Evolutionary conservation across 2,329 filamentous ascomycete species (phyloP), one percentile per base, ranked within the genome.

Genomic region (Fusarium sp.): DNA sequence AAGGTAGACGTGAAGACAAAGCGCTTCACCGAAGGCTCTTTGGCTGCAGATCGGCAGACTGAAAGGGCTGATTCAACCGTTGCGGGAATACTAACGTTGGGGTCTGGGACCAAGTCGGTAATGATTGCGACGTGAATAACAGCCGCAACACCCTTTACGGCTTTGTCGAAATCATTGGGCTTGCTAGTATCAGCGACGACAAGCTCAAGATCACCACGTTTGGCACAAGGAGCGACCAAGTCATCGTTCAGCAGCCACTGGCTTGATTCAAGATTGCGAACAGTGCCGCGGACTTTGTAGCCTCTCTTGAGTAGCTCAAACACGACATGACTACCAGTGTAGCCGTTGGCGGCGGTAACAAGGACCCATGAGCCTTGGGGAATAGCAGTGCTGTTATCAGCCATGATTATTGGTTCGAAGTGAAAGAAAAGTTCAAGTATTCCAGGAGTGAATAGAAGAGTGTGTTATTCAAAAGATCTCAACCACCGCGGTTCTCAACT

Each of bases 1-100:
- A 72, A 67, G n/a, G 58, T 67, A 0, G 65, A 61, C 2, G 69
- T 72, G n/a, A 72, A 72, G 38, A 72, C 54, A 8, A 72, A 69
- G 0, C 63, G 53, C 31, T 69, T 62, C 0, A 72, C 38, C 0
- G 66, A 68, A 6, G 54, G 39, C 33, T 68, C 57, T 8, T 45
- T 53, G 8, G 63, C 59, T 15, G 68, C 69, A 20, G 69, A 58
- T 13, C 54, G 48, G 31, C 66, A 69, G 3, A 72, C 57, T 0
- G 63, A 50, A 7, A 69, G 33, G 2, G 69, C 59, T 1, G 62
- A 58, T 4, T 67, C 54, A 7, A 72, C 42, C 7, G 69, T 65
- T 0, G 50, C 53, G n/a, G 63, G 59, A 7, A 72, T 68, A 9
- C n/a, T 46, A 2, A 68, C 24, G 13, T 65, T 72, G 2, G 68